Conservation (phyloP, 1,139 yeast species). For the Candida frijolesensis region DNA sequence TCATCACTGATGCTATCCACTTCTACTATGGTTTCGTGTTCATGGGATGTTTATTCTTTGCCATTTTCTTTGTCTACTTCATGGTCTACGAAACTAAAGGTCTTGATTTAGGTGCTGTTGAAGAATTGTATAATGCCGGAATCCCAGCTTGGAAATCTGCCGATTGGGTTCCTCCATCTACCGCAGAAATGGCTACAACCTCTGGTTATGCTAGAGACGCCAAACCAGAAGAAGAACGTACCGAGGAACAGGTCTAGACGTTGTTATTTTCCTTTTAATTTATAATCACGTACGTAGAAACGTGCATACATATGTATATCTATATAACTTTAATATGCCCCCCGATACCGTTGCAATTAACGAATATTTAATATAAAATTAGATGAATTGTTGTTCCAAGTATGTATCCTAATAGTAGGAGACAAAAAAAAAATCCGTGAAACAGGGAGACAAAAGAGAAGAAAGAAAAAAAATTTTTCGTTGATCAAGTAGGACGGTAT, state of each 20-base stretch:
- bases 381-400: not conserved
- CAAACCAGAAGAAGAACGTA: conserved; percentile 21
- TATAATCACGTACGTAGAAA: not conserved
- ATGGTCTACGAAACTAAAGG: conserved; percentile 67
- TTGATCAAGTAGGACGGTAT: not conserved
- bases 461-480: conserved; percentile 2
- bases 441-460: not conserved
- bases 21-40: conserved; percentile 72
- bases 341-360: not conserved
- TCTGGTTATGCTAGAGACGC: conserved; percentile 26
- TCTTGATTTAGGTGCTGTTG: conserved; percentile 63
- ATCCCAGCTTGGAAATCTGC: conserved; percentile 51
- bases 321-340: conserved; percentile 1
- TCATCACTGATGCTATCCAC: conserved; percentile 50
- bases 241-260: conserved; percentile 21
- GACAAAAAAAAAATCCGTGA: not conserved
- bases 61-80: conserved; percentile 55
- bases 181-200: conserved; percentile 32
- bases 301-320: not conserved
- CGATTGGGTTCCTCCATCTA: conserved; percentile 46
- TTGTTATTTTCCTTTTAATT: not conserved
- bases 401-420: not conserved
- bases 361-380: not conserved
- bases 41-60: conserved; percentile 64
- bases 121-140: conserved; percentile 54